Evolutionary conservation across 441 rosid species (phyloP).

Genomic region (Populus hybrid): DNA sequence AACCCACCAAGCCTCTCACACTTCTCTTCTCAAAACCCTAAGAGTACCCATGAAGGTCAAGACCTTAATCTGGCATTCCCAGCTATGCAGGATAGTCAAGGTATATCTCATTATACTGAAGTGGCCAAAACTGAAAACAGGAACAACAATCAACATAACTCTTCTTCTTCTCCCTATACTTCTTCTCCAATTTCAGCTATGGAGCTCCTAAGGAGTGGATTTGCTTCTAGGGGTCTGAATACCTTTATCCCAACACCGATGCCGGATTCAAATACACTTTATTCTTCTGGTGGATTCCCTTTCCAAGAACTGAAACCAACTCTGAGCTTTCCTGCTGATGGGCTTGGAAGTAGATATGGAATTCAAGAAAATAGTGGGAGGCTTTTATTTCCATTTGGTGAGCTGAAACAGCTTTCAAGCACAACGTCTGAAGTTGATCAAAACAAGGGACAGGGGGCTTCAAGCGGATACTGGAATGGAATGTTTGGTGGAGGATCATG

Average conservation of each 20-base stretch:
- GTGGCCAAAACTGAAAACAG: slow-evolving; percentile 38
- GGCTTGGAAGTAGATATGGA: slow-evolving; percentile 47
- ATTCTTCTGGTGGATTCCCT: slow-evolving; percentile 56
- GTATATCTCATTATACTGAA: slow-evolving; percentile 40
- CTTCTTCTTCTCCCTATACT: slow-evolving; percentile 33
- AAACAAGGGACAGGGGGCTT: slow-evolving; percentile 45
- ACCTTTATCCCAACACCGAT: slow-evolving; percentile 49
- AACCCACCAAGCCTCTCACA: slow-evolving; percentile 57
- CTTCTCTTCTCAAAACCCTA: slow-evolving; percentile 58
- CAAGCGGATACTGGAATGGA: slow-evolving; percentile 70
- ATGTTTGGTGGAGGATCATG: slow-evolving; percentile 79
- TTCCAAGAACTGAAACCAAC: slow-evolving; percentile 63
- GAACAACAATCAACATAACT: slow-evolving; percentile 23
- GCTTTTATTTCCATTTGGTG: slow-evolving; percentile 60
- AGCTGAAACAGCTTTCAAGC: slow-evolving; percentile 48
- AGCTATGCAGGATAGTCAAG: slow-evolving; percentile 44
- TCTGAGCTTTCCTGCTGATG: slow-evolving; percentile 52
- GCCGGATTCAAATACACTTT: slow-evolving; percentile 45
- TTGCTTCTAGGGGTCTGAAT: slow-evolving; percentile 39
- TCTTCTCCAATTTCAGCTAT: slow-evolving; percentile 56
- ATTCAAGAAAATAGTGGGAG: slow-evolving; percentile 53
- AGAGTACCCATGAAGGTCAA: slow-evolving; percentile 47
- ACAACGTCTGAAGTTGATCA: slow-evolving; percentile 40
- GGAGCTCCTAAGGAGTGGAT: slow-evolving; percentile 58
- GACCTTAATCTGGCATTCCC: slow-evolving; percentile 75